Evolutionary conservation across 2,329 filamentous ascomycete genomes (phyloP), one percentile per base, ranked within the genome.

Genomic region (Amauroascus niger): DNA sequence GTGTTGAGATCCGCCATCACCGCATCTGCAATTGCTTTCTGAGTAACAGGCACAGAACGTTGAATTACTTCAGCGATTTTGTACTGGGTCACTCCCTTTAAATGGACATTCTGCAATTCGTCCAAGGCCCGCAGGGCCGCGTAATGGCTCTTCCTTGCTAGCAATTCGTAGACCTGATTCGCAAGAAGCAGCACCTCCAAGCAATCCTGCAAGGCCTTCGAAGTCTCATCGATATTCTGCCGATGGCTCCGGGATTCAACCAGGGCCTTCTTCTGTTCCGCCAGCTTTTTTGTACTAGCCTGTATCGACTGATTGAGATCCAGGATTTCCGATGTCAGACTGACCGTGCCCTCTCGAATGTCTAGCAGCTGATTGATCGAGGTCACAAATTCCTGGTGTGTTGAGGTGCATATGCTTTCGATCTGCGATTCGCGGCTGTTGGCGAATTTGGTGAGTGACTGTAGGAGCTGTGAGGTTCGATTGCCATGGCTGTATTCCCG

Each of bases 1-100:
- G 89, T 96, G 65, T 97, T 97, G 53, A 98, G 73, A 69, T 98
- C 93, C 1, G 82, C 86, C 88, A 97, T 97, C 60, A 98, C 93
- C 13, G 90, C 89, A 70, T 97, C 91, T 3, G 91, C 91, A 54
- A 98, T 96, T 49, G 88, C 83, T 64, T 88, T 89, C 64, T 95
- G 89, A 1, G 89, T 96, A 2, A 87, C 83, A 1, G 93, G 93
- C 30, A 97, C 91, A 0, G 91, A 97, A 62, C 88, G 89, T 68
- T 96, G 91, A 59, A 98, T 97, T 74, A 95, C 82, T 65, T 94
- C 88, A 30, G 93, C 93, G 59, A 98, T 84, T 64, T 90, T 91
- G 70, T 96, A 94, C 60, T 96, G 88, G 1, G 88, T 94, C 7
- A 95, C 88, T 61, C 94, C 93, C 65, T 90, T 90, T 59, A 98